Percentiles rank a stretch among this genome's conserved stretches.
Conservation (phyloP, 2,329 filamentous ascomycete genomes). For the Cryphonectria radicalis region DNA sequence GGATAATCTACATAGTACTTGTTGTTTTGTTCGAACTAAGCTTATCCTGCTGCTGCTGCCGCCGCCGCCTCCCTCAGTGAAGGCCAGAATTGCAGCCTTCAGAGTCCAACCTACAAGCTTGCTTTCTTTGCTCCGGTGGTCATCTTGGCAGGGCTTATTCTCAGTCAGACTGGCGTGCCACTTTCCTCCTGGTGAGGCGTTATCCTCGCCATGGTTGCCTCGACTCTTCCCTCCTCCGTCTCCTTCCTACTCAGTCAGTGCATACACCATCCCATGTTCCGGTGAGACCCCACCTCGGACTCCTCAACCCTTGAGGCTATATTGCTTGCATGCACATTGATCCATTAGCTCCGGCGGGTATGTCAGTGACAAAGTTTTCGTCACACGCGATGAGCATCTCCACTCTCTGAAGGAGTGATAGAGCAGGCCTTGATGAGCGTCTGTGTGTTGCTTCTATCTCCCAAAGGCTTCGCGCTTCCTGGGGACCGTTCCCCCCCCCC, state of each 20-base stretch:
- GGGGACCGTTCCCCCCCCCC: background rate
- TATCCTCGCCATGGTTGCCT: background rate
- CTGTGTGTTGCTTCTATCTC: background rate
- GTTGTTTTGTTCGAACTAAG: background rate
- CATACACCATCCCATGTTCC: constrained; percentile 6
- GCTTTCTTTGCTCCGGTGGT: background rate
- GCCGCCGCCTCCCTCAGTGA: background rate
- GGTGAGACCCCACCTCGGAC: constrained; percentile 20
- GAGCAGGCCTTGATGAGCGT: background rate
- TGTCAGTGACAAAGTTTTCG: constrained; percentile 30
- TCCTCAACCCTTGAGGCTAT: background rate
- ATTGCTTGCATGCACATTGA: constrained; percentile 32
- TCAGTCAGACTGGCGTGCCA: constrained; percentile 1
- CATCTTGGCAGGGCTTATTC: constrained; percentile 8
- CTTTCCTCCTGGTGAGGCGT: background rate
- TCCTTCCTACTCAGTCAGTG: background rate
- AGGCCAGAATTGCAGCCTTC: too few relatives aligned
- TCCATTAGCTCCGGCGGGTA: constrained; percentile 38
- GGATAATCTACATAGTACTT: background rate
- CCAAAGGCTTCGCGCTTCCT: background rate
- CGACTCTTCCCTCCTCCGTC: background rate
- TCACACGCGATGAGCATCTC: constrained; percentile 18
- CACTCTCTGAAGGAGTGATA: background rate
- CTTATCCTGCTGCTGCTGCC: background rate
- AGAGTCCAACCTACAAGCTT: background rate